Conservation (phyloP, 768 basidiomycete genomes). For the Galerina marginata region DNA sequence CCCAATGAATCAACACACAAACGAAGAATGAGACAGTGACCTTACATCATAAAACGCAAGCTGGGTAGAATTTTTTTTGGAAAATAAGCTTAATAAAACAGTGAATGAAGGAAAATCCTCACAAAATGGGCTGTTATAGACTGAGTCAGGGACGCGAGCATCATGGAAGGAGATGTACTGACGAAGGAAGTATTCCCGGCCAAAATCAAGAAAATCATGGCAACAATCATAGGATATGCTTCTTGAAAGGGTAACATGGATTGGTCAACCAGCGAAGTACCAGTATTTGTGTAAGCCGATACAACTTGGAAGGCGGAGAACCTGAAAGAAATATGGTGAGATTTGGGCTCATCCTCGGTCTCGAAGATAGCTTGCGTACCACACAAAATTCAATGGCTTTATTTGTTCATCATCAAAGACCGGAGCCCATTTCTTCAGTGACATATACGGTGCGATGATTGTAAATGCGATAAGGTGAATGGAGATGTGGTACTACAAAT, state of each 20-base stretch:
- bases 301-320: constrained; percentile 85
- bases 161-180: constrained; percentile 40
- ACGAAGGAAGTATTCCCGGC: constrained; percentile 96
- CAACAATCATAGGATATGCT: constrained; percentile 81
- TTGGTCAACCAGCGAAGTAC: constrained; percentile 83
- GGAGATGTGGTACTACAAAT: constrained; percentile 74
- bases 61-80: constrained; percentile 39
- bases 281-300: constrained; percentile 89
- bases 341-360: background rate
- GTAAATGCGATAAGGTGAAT: constrained; percentile 72
- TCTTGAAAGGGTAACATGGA: constrained; percentile 92
- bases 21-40: background rate
- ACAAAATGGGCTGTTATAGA: constrained; percentile 79
- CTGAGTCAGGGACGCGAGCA: background rate
- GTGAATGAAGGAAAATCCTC: constrained; percentile 37
- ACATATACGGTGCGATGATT: constrained; percentile 83
- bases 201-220: constrained; percentile 76
- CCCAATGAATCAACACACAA: constrained; percentile 1
- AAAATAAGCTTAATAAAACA: background rate
- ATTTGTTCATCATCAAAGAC: constrained; percentile 59
- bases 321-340: constrained; percentile 45
- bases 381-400: constrained; percentile 60
- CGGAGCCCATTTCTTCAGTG: constrained; percentile 58
- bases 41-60: constrained; percentile 83
- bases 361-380: constrained; percentile 51